These are phyloP conservation scores for Delonix regia DNA, from an alignment of 306 rosid species.

Conservation along the genomic window DNA sequence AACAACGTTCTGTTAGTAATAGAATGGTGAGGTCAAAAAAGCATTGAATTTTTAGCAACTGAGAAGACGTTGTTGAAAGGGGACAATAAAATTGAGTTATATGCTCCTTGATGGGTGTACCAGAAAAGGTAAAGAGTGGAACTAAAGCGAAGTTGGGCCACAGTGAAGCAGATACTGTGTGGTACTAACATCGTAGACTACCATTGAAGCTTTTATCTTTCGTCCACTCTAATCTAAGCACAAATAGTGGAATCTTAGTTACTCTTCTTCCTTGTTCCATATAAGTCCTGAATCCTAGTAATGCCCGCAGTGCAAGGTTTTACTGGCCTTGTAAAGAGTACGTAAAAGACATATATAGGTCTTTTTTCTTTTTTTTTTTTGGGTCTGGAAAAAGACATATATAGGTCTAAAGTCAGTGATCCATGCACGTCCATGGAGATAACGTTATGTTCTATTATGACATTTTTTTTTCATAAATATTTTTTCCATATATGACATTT, in stretches of 20 bases:
- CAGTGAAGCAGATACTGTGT: neutral
- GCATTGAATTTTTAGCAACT: neutral
- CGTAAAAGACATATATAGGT: neutral
- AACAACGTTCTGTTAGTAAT: neutral
- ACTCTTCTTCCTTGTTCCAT: neutral
- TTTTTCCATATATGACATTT: neutral
- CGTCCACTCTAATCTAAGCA: conserved; percentile 21
- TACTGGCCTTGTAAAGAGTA: neutral
- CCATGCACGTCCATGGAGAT: no score
- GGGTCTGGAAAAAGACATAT: neutral
- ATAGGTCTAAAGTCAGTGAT: neutral
- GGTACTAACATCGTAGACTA: neutral
- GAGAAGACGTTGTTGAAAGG: neutral
- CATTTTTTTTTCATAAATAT: neutral
- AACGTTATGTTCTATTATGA: neutral
- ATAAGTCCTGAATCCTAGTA: neutral
- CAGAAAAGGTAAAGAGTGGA: neutral
- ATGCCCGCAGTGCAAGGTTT: no score
- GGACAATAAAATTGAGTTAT: neutral
- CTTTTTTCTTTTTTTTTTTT: no score
- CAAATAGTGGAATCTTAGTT: neutral
- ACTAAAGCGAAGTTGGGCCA: conserved; percentile 11
- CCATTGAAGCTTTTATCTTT: neutral
- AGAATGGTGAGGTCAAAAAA: no score
- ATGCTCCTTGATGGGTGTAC: neutral